Evolutionary conservation across 768 basidiomycete species (phyloP), one percentile per base, ranked within the genome.

Genomic region (Amanita pseudoporphyria): DNA sequence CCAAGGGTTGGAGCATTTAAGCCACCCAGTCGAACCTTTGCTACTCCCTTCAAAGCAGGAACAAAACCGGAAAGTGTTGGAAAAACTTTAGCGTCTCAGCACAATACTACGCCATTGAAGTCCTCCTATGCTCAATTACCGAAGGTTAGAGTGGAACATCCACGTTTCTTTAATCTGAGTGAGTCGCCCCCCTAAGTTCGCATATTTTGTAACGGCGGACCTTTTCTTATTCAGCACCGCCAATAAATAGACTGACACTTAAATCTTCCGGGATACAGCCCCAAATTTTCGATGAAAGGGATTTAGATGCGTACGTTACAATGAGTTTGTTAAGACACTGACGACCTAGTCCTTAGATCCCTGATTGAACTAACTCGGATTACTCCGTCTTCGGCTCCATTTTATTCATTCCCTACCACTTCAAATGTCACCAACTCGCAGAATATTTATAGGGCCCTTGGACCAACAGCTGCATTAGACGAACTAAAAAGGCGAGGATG

Each of bases 41-140:
- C 73, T 6, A 83, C 81, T 1, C 82, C 82, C 0, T 84, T 85
- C 60, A 85, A 83, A 57, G 47, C 62, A 5, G 75, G 73, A 22
- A 67, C 74, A 66, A 67, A 65, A 53, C 73, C 75, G 40, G 68
- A 67, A 32, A 68, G 73, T 53, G 62, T 66, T 40, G 72, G 70
- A 18, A 62, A 64, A 41, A 46, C 57, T 6, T 56, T 55, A 44
- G 12, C 24, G 14, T 18, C 48, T 57, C 35, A 32, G 42, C 51
- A 45, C 45, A 51, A 31, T 52, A 18, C 32, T 41, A 32, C 47
- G 22, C 39, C 40, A 52, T 32, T 39, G 43, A 45, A 14, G 35
- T 22, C 35, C 53, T 53, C 21, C 53, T 56, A 19, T 45, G 53
- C 14, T 58, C 55, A 43, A 16, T n/a, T 6, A 53, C 52, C 44